A percentile compares a stretch with the other conserved stretches of the same genome.
phyloP scores from a whole-genome alignment of 208 protist genomes.

The Tritrichomonas foetus region DNA sequence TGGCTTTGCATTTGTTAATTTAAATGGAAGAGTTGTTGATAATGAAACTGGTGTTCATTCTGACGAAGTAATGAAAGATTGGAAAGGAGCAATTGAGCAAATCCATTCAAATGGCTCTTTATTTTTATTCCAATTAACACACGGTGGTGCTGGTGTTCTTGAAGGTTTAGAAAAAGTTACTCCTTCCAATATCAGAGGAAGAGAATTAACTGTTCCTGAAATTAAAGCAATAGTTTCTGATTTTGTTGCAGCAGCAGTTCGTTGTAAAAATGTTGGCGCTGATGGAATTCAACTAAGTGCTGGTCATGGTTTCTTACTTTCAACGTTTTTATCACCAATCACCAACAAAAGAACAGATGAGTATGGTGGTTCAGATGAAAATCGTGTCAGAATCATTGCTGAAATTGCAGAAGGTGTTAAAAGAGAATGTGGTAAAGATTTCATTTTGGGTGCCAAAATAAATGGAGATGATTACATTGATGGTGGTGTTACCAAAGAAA shows the following conservation, averaged over 20 bases:
- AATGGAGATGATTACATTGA: neutral
- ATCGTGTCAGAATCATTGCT: neutral
- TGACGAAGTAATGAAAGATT: neutral
- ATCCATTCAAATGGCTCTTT: neutral
- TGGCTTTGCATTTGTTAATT: neutral
- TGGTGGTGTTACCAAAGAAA: neutral
- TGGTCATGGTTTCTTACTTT: neutral
- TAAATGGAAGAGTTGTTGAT: neutral
- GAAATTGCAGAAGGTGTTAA: neutral
- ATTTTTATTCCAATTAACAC: neutral
- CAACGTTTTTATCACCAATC: neutral
- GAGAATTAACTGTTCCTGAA: neutral
- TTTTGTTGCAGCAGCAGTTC: neutral
- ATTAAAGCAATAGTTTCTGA: neutral
- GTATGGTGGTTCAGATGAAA: neutral
- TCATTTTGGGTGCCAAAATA: neutral
- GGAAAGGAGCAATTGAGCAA: neutral
- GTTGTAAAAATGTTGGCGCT: neutral
- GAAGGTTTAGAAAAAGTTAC: neutral
- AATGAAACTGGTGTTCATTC: neutral
- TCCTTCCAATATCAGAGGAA: neutral
- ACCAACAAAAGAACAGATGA: neutral
- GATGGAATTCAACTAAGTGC: neutral
- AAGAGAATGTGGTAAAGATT: neutral
- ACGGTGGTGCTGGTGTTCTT: neutral